Base-by-base conservation (phyloP, 2,329 filamentous ascomycete species). In the Aspergillus sp. region DNA sequence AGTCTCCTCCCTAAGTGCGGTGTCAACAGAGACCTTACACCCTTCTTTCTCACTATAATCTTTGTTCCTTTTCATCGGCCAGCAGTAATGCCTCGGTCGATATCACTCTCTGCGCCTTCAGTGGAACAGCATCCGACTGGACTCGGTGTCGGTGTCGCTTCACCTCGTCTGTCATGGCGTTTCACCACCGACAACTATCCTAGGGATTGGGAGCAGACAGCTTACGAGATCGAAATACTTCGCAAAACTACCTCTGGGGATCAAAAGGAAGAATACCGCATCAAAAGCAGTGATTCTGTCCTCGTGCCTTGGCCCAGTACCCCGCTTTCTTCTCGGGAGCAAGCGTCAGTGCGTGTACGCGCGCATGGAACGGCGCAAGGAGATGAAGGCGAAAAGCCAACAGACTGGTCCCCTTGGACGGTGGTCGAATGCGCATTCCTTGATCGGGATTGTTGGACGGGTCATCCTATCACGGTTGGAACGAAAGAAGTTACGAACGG, bases 381-480 rank as follows among this genome's bases (percentile, higher is more conserved):
- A 25, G 13, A 16, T n/a, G n/a, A n/a, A 44, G 1, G 2, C 44
- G 20, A 31, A 13, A 21, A 41, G 36, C 32, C 57, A 31, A 52
- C 57, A 3, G 51, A 56, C 41, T 55, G 60, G 59, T 56, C 54
- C 43, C 3, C 46, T 2, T 60, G 56, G 56, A 17, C 64, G 60
- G 42, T 46, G 1, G 57, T 74, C 19, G 74, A 76, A 51, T 61
- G 63, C 10, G 73, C 66, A 5, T 49, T 76, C 6, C 57, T 76
- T 5, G 21, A 53, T 4, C 52, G 47, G 5, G 49, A 63, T 1
- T 67, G 73, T 45, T 76, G 71, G 72, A 64, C 45, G 10, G 64
- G 54, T 4, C 50, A 25, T 19, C 51, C 57, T 7, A 62, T 61
- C 23, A 48, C 51, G 34, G 49, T 59, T 38, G 23, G 54, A 0